Conservation (phyloP, 371 early-diverging fungal species). For the Apophysomyces elegans region DNA sequence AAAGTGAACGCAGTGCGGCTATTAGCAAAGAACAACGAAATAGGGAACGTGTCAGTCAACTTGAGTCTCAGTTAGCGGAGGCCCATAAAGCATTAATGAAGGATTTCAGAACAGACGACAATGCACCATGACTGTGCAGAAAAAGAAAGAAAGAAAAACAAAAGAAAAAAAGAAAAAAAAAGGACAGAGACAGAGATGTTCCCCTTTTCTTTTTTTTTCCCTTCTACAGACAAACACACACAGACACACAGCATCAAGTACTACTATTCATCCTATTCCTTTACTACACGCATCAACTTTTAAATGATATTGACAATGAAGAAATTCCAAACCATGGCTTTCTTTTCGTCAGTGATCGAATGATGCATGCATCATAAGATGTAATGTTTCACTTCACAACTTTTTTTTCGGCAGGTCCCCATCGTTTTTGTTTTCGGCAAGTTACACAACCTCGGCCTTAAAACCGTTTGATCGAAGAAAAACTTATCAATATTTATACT, state of each 20-base stretch:
- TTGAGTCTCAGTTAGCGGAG: constrained; percentile 13
- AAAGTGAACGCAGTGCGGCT: constrained; percentile 18
- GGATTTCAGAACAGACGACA: background rate
- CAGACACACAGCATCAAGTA: background rate
- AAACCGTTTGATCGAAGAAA: background rate
- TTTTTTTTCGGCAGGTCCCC: constrained; percentile 5
- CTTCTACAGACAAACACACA: too few relatives aligned
- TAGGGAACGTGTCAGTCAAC: background rate
- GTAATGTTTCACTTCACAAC: background rate
- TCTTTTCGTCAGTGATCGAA: constrained; percentile 4
- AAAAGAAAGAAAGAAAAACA: background rate
- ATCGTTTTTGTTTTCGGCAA: constrained; percentile 4
- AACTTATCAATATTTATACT: background rate
- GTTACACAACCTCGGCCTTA: background rate
- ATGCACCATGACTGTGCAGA: background rate
- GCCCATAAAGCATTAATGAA: constrained; percentile 10
- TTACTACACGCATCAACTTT: background rate
- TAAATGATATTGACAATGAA: constrained; percentile 7
- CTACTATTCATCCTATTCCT: background rate
- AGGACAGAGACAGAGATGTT: background rate
- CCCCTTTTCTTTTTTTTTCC: background rate
- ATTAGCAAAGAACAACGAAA: constrained; percentile 5
- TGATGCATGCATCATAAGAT: constrained; percentile 7
- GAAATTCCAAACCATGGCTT: constrained; percentile 4
- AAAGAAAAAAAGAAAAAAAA: background rate